Percentiles rank a stretch among this genome's conserved stretches.
These are phyloP conservation scores for Zymoseptoria tritici DNA, from an alignment of 2,329 filamentous ascomycete genomes.

Conservation along the genomic window DNA sequence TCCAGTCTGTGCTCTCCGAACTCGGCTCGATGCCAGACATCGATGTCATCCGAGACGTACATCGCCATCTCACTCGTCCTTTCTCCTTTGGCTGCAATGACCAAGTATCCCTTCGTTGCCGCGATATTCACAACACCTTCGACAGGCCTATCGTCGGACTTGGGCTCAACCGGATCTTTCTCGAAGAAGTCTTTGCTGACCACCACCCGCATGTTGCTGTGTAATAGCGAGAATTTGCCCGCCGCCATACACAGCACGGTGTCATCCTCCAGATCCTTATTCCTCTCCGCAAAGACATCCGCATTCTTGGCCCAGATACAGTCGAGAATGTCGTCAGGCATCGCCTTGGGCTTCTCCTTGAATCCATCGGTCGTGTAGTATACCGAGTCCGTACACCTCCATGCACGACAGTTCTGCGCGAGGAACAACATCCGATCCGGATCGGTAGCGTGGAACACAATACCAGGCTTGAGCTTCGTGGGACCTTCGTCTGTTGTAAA, in stretches of 20 bases:
- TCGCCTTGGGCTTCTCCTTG: slow-evolving; percentile 53
- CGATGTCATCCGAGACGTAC: slow-evolving; percentile 77
- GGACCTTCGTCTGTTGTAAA: slow-evolving; percentile 59
- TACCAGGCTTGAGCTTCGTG: slow-evolving; percentile 47
- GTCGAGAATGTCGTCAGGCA: slow-evolving; percentile 62
- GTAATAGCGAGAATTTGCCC: slow-evolving; percentile 62
- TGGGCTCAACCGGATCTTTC: slow-evolving; percentile 59
- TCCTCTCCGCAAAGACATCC: slow-evolving; percentile 62
- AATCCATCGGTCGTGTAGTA: slow-evolving; percentile 85
- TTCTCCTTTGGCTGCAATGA: slow-evolving; percentile 72
- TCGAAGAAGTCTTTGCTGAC: slow-evolving; percentile 79
- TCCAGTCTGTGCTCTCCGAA: slow-evolving; percentile 82
- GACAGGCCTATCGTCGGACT: slow-evolving; percentile 64
- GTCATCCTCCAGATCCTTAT: slow-evolving; percentile 57
- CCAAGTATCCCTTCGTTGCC: slow-evolving; percentile 74
- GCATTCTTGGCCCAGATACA: slow-evolving; percentile 85
- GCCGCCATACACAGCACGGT: slow-evolving; percentile 74
- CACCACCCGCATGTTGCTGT: slow-evolving; percentile 68
- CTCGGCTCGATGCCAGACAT: slow-evolving; percentile 83
- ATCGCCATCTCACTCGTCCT: slow-evolving; percentile 86
- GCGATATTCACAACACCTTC: slow-evolving; percentile 76
- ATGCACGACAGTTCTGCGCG: slow-evolving; percentile 32
- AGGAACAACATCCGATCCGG: slow-evolving; percentile 81
- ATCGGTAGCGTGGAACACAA: slow-evolving; percentile 78
- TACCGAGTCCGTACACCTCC: slow-evolving; percentile 40